Evolutionary conservation across 495 filamentous ascomycete species (phyloP).

Genomic region (Penicillium coprophilum): DNA sequence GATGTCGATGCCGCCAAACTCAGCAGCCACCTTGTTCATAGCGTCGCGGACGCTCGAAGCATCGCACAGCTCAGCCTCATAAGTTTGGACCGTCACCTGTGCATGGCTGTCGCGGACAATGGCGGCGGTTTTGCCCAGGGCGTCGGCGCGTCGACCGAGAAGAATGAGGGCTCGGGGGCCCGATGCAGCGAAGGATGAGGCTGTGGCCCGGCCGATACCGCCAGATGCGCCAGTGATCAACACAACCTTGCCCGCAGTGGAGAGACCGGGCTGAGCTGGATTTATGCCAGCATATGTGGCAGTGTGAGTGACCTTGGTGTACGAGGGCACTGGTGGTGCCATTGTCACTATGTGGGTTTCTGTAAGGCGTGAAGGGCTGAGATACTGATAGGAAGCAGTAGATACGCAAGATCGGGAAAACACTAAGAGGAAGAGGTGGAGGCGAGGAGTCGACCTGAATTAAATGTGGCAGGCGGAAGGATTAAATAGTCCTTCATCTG

Average conservation of each 20-base stretch:
- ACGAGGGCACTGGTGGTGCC: conserved; percentile 19
- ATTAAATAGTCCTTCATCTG: neutral
- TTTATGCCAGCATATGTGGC: conserved; percentile 23
- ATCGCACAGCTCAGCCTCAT: conserved; percentile 22
- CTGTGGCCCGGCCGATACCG: conserved; percentile 23
- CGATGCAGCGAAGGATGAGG: conserved; percentile 48
- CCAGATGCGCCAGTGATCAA: conserved; percentile 24
- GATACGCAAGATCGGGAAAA: neutral
- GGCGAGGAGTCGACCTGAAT: too few relatives aligned
- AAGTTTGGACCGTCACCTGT: conserved; percentile 17
- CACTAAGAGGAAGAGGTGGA: neutral
- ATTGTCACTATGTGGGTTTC: conserved; percentile 8
- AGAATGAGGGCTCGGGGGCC: conserved; percentile 19
- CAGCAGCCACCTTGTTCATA: conserved; percentile 16
- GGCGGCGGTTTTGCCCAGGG: conserved; percentile 33
- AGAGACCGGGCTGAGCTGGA: conserved; percentile 36
- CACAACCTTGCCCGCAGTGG: conserved; percentile 20
- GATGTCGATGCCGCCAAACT: conserved; percentile 33
- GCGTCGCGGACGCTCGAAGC: conserved; percentile 14
- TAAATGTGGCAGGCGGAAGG: neutral
- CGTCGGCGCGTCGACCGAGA: conserved; percentile 41
- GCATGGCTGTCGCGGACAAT: conserved; percentile 26
- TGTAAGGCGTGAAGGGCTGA: neutral
- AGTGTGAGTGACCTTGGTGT: conserved; percentile 22
- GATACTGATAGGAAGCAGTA: neutral